phyloP scores from a whole-genome alignment of 192 early-diverging fungal genomes.

The Podila minutissima region DNA sequence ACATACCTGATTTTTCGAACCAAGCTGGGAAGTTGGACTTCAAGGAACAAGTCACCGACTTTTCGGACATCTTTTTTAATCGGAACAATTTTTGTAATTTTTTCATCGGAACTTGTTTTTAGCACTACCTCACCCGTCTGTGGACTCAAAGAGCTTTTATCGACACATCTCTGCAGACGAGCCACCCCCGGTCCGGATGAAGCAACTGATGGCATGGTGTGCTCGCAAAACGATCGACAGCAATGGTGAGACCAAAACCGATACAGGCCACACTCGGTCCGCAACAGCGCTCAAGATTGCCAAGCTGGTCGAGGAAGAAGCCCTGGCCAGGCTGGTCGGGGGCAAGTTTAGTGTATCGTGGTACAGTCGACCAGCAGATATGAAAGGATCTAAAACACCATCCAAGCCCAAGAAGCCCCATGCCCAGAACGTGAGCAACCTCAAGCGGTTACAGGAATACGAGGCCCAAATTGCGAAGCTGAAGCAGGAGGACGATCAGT shows the following conservation, averaged over 20 bases:
- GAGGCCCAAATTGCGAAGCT: constrained; percentile 46
- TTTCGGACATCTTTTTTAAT: background rate
- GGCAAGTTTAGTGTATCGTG: constrained; percentile 36
- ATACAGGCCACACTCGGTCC: background rate
- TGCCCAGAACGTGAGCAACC: constrained; percentile 32
- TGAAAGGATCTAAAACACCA: constrained; percentile 1
- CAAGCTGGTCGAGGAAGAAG: constrained; percentile 36
- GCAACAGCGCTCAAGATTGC: constrained; percentile 29
- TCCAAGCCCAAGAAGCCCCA: constrained; percentile 38
- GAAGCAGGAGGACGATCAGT: constrained; percentile 37
- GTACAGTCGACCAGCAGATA: constrained; percentile 32
- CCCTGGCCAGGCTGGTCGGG: constrained; percentile 9
- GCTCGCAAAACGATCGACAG: constrained; percentile 28
- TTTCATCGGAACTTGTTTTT: background rate
- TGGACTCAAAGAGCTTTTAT: constrained; percentile 37
- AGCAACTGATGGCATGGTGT: constrained; percentile 47
- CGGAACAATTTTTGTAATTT: background rate
- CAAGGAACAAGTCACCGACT: too few relatives aligned
- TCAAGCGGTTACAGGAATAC: constrained; percentile 25
- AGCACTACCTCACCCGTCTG: constrained; percentile 40
- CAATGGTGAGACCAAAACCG: background rate
- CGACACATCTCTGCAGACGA: constrained; percentile 46
- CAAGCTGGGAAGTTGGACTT: too few relatives aligned
- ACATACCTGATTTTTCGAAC: background rate
- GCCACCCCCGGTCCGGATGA: constrained; percentile 41